Evolutionary conservation across 106 monocot genomes (phyloP), one percentile per base, ranked within the genome.

Genomic region (Allium cepa): DNA sequence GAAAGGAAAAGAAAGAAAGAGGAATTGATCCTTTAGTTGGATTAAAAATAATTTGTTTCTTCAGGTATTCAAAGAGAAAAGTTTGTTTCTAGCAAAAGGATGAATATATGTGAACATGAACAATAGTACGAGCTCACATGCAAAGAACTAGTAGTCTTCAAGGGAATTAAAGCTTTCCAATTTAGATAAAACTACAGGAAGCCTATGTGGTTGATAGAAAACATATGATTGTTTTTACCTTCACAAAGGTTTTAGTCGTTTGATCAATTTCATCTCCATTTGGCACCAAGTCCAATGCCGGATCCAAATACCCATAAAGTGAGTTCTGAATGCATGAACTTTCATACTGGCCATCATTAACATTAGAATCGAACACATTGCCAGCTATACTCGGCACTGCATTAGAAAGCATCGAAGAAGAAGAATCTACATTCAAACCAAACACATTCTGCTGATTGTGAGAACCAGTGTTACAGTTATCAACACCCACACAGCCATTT

Each of bases 371-470:
- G 51, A 72, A 53, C 46, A 72, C 51, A 73, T 67, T 67, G 26
- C 50, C 62, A 65, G 22, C 66, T 47, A 69, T 11, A 52, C 51
- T 75, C 50, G 83, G 77, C 10, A 81, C 55, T 14, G 64, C 47
- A 75, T 66, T 77, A 17, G 81, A 60, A 56, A 87, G 79, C 28
- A 88, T 22, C 22, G 22, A 79, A 15, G 81, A 75, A 61, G 97
- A 87, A 15, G 92, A 73, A 71, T 84, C 92, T 59, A 87, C 72
- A 45, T 87, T 82, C 71, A 79, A 75, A 71, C 85, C 83, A 87
- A 90, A 90, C 16, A 99, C 73, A 45, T 76, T 84, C n/a, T 22
- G 22, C 22, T 81, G 82, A 71, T 88, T 85, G 68, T 88, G 85
- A 2, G 75, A 36, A 71, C 81, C 79, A 71, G 60, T 62, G 62